A percentile compares a stretch with the other conserved stretches of the same genome.
These are phyloP conservation scores for Priceomyces carsonii DNA, from an alignment of 805 yeast species.

Conservation along the genomic window DNA sequence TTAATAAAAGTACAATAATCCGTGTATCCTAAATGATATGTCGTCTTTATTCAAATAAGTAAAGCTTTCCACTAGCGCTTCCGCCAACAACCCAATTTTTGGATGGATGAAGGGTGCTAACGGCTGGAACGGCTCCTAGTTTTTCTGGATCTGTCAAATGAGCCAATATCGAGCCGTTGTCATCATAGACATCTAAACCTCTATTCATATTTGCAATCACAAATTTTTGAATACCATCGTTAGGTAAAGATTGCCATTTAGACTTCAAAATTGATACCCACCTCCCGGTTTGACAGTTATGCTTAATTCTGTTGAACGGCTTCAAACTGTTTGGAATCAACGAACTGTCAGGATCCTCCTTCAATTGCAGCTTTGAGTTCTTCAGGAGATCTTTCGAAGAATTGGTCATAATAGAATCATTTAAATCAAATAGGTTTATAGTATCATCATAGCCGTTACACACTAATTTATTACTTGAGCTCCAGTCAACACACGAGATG, in stretches of 20 bases:
- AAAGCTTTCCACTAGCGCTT: conserved; percentile 88
- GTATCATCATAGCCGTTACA: conserved; percentile 94
- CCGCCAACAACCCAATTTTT: conserved; percentile 93
- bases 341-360: conserved; percentile 16
- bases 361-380: conserved; percentile 7
- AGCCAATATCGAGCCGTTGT: conserved; percentile 75
- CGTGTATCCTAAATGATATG: too few species aligned
- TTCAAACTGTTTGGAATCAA: conserved; percentile 39
- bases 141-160: conserved; percentile 57
- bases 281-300: conserved; percentile 94
- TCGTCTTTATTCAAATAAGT: conserved; percentile 52
- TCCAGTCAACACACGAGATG: conserved; percentile 85
- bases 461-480: conserved; percentile 63
- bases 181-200: conserved; percentile 77
- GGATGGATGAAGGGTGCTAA: conserved; percentile 76
- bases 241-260: conserved; percentile 76
- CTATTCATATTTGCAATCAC: conserved; percentile 93
- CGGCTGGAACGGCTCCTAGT: conserved; percentile 94
- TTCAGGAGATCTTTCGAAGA: neutral
- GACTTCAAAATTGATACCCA: conserved; percentile 95
- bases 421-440: conserved; percentile 61
- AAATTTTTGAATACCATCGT: conserved; percentile 75
- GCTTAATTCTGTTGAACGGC: conserved; percentile 70
- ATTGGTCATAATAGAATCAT: conserved; percentile 35
- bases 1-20: neutral